Conservation (phyloP, 1,284 basidiomycete species). For the Tilletia caries region DNA sequence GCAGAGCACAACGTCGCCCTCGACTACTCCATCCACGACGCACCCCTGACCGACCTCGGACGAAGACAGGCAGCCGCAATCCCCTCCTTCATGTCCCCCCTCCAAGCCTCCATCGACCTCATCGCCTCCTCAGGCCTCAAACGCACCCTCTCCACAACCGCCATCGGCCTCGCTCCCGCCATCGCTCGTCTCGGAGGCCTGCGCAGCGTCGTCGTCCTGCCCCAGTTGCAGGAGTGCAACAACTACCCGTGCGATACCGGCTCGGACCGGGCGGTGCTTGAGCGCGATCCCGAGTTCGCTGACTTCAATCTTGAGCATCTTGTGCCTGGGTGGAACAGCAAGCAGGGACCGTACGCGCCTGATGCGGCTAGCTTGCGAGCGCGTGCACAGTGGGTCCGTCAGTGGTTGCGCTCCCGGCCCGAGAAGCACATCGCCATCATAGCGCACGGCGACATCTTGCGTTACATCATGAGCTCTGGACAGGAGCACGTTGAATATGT, state of each 20-base stretch:
- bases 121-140: slow-evolving; percentile 44
- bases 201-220: slow-evolving; percentile 38
- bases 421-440: slow-evolving; percentile 50
- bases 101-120: slow-evolving; percentile 27
- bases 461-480: slow-evolving; percentile 36
- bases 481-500: slow-evolving; percentile 22
- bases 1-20: slow-evolving; percentile 29
- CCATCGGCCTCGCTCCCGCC: slow-evolving; percentile 41
- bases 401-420: slow-evolving; percentile 45
- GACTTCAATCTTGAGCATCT: slow-evolving; percentile 46
- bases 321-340: slow-evolving; percentile 50
- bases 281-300: slow-evolving; percentile 40
- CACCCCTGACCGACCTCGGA: slow-evolving; percentile 49
- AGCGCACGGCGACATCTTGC: slow-evolving; percentile 52
- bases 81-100: slow-evolving; percentile 33
- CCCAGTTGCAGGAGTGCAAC: slow-evolving; percentile 51
- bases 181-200: slow-evolving; percentile 45
- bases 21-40: slow-evolving; percentile 38
- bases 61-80: slow-evolving; percentile 44
- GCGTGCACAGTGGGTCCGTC: slow-evolving; percentile 50
- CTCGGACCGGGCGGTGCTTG: slow-evolving; percentile 40
- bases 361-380: slow-evolving; percentile 26
- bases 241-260: slow-evolving; percentile 51
- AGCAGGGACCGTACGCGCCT: slow-evolving; percentile 44
- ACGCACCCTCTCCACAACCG: slow-evolving; percentile 49